Evolutionary conservation across 805 yeast genomes (phyloP).

Genomic region (Candida awuae): DNA sequence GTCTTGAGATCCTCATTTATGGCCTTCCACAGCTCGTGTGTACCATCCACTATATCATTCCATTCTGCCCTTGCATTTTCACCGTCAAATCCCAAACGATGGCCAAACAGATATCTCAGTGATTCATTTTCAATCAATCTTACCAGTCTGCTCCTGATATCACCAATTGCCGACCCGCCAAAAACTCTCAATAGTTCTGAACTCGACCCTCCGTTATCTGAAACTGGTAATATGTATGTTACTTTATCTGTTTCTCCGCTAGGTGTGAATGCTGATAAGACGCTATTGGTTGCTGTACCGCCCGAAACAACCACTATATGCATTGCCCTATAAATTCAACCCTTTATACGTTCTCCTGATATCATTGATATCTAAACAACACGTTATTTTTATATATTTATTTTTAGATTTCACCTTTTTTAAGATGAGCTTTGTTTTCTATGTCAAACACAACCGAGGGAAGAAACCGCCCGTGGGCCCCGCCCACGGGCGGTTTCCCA

Average conservation of each 20-base stretch:
- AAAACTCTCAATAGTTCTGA: conserved; percentile 77
- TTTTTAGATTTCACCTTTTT: no score
- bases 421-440: no score
- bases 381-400: no score
- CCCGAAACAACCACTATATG: conserved; percentile 48
- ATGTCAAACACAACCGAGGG: no score
- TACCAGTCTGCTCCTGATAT: conserved; percentile 73
- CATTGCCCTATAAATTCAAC: background rate
- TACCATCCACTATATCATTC: conserved; percentile 72
- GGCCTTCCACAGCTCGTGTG: conserved; percentile 58
- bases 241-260: conserved; percentile 17
- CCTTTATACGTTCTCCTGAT: no score
- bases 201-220: conserved; percentile 94
- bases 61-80: conserved; percentile 60
- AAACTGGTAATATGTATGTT: conserved; percentile 69
- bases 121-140: conserved; percentile 52
- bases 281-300: conserved; percentile 80
- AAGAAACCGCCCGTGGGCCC: no score
- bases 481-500: no score
- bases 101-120: conserved; percentile 34
- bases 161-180: conserved; percentile 96
- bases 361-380: no score
- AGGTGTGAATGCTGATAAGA: conserved; percentile 47
- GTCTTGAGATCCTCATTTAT: conserved; percentile 58
- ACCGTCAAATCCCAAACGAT: conserved; percentile 39